Evolutionary conservation across 2,329 filamentous ascomycete species (phyloP).

Genomic region (Diatrype stigma): DNA sequence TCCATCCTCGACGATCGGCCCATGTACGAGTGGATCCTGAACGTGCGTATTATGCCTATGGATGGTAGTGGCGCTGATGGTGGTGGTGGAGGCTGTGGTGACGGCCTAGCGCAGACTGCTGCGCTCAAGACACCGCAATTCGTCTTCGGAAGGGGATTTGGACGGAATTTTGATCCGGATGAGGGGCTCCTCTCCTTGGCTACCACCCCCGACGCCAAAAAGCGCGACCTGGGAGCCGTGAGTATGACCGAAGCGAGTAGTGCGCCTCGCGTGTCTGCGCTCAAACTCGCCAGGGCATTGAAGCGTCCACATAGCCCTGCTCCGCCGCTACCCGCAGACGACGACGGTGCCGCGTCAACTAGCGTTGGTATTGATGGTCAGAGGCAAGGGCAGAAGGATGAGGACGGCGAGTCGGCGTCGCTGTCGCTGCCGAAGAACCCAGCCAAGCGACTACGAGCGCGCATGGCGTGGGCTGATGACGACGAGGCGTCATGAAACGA

Average conservation of each 20-base stretch:
- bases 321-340: not conserved
- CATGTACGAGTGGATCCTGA: slow-evolving; percentile 57
- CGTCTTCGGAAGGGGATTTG: slow-evolving; percentile 49
- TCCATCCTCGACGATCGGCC: slow-evolving; percentile 53
- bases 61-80: slow-evolving; percentile 5
- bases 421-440: slow-evolving; percentile 3
- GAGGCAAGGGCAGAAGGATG: not conserved
- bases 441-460: slow-evolving; percentile 11
- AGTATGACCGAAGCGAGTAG: slow-evolving; percentile 4
- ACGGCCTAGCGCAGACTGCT: slow-evolving; percentile 45
- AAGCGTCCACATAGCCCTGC: slow-evolving; percentile 16
- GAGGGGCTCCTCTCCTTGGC: slow-evolving; percentile 36
- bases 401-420: not conserved
- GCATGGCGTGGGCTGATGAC: slow-evolving; percentile 12
- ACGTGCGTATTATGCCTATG: slow-evolving; percentile 41
- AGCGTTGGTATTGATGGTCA: too few species aligned
- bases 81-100: slow-evolving; percentile 10
- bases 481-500: not conserved
- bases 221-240: not conserved
- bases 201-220: not conserved
- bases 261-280: too few species aligned
- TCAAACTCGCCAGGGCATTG: slow-evolving; percentile 3
- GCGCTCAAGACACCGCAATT: slow-evolving; percentile 40
- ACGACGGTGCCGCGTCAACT: not conserved
- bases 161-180: slow-evolving; percentile 38